Evolutionary conservation across 345 rosid species (phyloP).

Genomic region (Gossypium stocksii): DNA sequence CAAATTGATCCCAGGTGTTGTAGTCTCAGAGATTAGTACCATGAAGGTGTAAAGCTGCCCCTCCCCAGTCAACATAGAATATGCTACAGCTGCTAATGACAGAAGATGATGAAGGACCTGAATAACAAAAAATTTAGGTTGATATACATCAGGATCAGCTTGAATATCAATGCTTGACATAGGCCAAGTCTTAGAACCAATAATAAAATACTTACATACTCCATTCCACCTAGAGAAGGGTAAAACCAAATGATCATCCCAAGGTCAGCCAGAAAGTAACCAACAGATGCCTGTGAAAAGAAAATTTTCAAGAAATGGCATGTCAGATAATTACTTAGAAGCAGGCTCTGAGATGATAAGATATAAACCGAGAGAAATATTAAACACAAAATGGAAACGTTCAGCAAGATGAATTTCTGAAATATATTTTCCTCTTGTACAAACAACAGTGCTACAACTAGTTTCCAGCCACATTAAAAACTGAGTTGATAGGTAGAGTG

Average conservation of each 20-base stretch:
- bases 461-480: neutral
- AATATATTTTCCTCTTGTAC: neutral
- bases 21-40: conserved; percentile 58
- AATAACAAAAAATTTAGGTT: conserved; percentile 6
- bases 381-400: neutral
- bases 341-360: neutral
- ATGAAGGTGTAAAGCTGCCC: conserved; percentile 52
- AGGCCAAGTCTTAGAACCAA: neutral
- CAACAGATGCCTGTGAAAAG: conserved; percentile 46
- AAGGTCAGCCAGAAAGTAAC: conserved; percentile 53
- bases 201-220: conserved; percentile 39
- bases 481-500: neutral
- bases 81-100: conserved; percentile 39
- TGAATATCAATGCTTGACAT: neutral
- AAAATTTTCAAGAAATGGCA: neutral
- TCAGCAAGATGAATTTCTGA: conserved; percentile 1
- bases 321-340: neutral
- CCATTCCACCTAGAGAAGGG: conserved; percentile 59
- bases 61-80: conserved; percentile 50
- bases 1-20: conserved; percentile 57
- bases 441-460: neutral
- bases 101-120: conserved; percentile 55
- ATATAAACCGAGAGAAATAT: neutral
- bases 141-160: conserved; percentile 1
- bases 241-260: conserved; percentile 58